Conservation (phyloP, 192 early-diverging fungal species). For the Dissophora ornata region DNA sequence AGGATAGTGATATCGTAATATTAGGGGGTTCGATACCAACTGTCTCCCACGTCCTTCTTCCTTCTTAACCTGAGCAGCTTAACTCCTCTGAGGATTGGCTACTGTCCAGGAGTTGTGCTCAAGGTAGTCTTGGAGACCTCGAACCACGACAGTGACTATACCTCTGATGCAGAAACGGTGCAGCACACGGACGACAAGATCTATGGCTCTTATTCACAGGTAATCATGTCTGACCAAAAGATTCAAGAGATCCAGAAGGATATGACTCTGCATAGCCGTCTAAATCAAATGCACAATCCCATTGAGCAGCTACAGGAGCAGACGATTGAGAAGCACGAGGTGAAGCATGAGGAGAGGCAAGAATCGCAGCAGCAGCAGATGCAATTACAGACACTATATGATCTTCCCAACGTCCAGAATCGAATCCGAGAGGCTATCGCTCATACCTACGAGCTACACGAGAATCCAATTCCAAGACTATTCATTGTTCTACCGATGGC, state of each 20-base stretch:
- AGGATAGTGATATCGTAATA: too few species aligned
- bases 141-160: not conserved
- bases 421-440: not conserved
- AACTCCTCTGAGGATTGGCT: not conserved
- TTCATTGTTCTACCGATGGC: constrained; percentile 14
- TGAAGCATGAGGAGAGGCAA: not conserved
- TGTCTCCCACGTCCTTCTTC: not conserved
- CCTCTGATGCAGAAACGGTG: too few species aligned
- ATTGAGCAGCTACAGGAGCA: too few species aligned
- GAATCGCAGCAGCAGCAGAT: constrained; percentile 1
- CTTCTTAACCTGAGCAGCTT: constrained; percentile 18
- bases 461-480: constrained; percentile 7
- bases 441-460: constrained; percentile 15
- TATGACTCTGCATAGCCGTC: too few species aligned
- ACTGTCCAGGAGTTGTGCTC: not conserved
- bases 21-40: not conserved
- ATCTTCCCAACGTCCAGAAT: not conserved
- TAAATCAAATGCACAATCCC: too few species aligned
- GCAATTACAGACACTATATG: too few species aligned
- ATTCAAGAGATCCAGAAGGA: too few species aligned
- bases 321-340: not conserved
- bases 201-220: not conserved
- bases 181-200: not conserved
- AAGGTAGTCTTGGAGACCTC: not conserved
- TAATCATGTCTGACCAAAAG: not conserved